Base-by-base conservation (phyloP, 768 basidiomycete genomes). In the Macrolepiota fuliginosa region DNA sequence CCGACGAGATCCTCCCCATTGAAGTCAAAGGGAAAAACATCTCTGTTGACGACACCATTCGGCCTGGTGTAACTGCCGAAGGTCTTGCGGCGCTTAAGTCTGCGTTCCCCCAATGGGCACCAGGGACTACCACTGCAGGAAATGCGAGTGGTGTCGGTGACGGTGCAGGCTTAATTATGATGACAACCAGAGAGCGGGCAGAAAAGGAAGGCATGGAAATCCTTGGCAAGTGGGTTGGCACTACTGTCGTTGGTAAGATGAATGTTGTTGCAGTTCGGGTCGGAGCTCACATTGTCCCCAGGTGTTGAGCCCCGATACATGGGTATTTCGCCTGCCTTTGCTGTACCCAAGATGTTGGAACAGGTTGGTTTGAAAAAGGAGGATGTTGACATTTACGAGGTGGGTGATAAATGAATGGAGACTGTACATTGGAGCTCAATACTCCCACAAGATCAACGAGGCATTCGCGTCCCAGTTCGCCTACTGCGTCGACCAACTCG, bases 401-500 rank as follows among this genome's bases (percentile, higher is more conserved):
- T 87, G 58, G 51, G 71, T 17, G 10, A 11, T 46, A 10, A 2
- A 25, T 46, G 17, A 2, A 25, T 7, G 6, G 35, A 25, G 3
- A 4, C 36, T n/a, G 22, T 56, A 56, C 46, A 19, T 1, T 2
- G 1, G 15, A 29, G 24, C 36, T 40, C 12, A 25, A 22, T 36
- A 27, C 17, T 24, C 29, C 56, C 29, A 62, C 11, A 63, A 93
- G 91, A 90, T 92, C 64, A 93, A 94, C 60, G 91, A 95, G 73
- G 94, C 94, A 0, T 96, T 96, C 63, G 94, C 93, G 0, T 94
- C 92, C 1, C 94, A 96, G 70, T 96, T 93, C 62, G 92, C 91
- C n/a, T 90, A 94, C 74, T 95, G 92, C 56, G 86, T 96, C 7
- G 90, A 96, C 68, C 79, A 92, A 68, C 81, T 96, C 25, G 77